These are phyloP conservation scores for Aspergillus alliaceus DNA, from an alignment of 2,329 filamentous ascomycete species.

Conservation along the genomic window DNA sequence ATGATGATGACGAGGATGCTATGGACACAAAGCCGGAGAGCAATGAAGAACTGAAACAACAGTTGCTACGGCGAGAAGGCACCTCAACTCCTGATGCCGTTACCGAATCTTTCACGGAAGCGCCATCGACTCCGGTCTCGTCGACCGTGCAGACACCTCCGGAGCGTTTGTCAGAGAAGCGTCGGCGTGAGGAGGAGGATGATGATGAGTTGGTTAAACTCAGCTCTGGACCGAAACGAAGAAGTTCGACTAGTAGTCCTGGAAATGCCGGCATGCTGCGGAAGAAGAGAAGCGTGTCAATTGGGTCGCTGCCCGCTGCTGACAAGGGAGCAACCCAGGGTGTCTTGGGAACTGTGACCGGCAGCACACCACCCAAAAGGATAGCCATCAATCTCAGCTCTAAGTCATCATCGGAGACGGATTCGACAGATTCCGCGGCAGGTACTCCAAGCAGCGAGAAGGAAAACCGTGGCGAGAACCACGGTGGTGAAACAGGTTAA, in stretches of 20 bases:
- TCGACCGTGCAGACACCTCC: constrained; percentile 51
- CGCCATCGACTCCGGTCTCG: constrained; percentile 23
- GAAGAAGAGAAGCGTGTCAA: constrained; percentile 34
- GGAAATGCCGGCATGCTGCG: constrained; percentile 32
- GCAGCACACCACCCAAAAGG: constrained; percentile 32
- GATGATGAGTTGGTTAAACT: constrained; percentile 90
- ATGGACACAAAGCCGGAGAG: constrained; percentile 56
- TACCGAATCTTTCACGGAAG: constrained; percentile 28
- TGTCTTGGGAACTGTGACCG: constrained; percentile 10
- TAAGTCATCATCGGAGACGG: constrained; percentile 17
- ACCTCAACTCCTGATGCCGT: constrained; percentile 19
- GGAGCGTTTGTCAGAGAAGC: constrained; percentile 83
- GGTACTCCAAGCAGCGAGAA: constrained; percentile 28
- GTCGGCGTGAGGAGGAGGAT: constrained; percentile 81
- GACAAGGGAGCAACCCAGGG: constrained; percentile 26
- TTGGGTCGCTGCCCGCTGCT: constrained; percentile 22
- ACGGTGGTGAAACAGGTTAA: constrained; percentile 23
- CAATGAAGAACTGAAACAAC: constrained; percentile 14
- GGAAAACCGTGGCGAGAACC: constrained; percentile 30
- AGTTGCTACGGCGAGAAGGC: constrained; percentile 12
- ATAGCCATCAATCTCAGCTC: constrained; percentile 43
- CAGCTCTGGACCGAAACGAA: constrained; percentile 52
- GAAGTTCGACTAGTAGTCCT: constrained; percentile 43
- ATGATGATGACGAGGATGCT: constrained; percentile 76
- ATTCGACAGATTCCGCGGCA: constrained; percentile 13